Base-by-base conservation (phyloP, 2,329 filamentous ascomycete genomes). In the Alternaria viburni region DNA sequence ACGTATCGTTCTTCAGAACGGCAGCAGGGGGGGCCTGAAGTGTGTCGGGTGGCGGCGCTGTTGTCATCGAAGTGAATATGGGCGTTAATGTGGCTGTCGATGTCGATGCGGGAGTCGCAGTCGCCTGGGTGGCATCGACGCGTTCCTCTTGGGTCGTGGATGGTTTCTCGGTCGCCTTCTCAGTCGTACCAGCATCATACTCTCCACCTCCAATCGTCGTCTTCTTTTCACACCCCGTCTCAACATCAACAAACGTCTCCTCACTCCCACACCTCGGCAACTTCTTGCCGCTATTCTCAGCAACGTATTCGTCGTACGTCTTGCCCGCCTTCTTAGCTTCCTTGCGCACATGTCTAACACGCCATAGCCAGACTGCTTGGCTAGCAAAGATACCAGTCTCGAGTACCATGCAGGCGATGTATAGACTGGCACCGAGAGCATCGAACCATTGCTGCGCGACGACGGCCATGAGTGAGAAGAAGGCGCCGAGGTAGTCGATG, bases 391-490 rank as follows among this genome's bases (percentile, higher is more conserved):
- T 89, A 11, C 87, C 88, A 7, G 83, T 76, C 72, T 90, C 89
- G 12, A 90, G 81, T 4, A 85, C 46, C 59, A 87, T 82, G 63
- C 86, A 87, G 8, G 87, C 76, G 54, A 89, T 86, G 71, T 90
- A 90, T 62, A 89, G 74, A 2, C 87, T 81, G 0, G 87, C 87
- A 4, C 88, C 89, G 0, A 90, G 78, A 5, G 87, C 78, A 70
- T 90, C 89, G 69, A 90, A 90, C 3, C 83, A 85, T 23, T 86
- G 83, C 69, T 90, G 88, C 1, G 85, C 87, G 47, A 86, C 88
- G 10, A 90, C 76, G 1, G 88, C 87, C 82, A 90, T 84, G 21
- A 90, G 81, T 0, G 87, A 90, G 74, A 90, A 90, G 60, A 90
- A 83, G 0, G 88, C 88, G 2, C 89, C 89, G 1, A 83, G 68